Evolutionary conservation across 2,329 filamentous ascomycete genomes (phyloP), one percentile per base, ranked within the genome.

Genomic region (Colletotrichum sp.): DNA sequence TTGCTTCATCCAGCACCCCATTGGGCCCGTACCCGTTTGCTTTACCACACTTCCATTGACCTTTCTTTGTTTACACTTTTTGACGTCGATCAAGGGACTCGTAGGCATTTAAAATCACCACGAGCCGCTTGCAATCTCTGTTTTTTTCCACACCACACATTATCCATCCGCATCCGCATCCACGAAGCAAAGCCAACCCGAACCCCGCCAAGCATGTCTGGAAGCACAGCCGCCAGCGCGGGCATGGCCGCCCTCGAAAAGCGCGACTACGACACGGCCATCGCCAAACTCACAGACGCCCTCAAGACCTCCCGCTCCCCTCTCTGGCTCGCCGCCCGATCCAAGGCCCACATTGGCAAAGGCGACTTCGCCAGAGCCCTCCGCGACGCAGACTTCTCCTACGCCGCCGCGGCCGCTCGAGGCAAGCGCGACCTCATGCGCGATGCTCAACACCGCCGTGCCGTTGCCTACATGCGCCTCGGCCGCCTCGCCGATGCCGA

Each of bases 401-500:
- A 94, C 69, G 85, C 89, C 49, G 85, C 89, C 6, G 94, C 93
- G 4, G 87, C 87, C 30, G 89, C 93, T 77, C 94, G 96, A 55
- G 94, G 91, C 36, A 94, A 93, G 80, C 92, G 94, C 67, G 92
- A 95, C 78, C 89, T 94, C 34, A 95, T 98, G 83, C 89, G 93
- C 62, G 91, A 95, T n/a, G 94, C 95, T 3, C 95, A 98, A 81
- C 92, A 97, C 80, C 92, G 96, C 79, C 92, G 96, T 49, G 94
- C 92, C 7, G 91, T 98, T 15, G 90, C 94, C 13, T 88, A 96
- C 30, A 94, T 92, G 83, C 91, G 93, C 65, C 87, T 96, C 55
- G 91, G 91, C 39, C 89, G 91, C 69, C 95, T 92, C 80, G 95
- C 93, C 5, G 94, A 98, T 84, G 94, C 96, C 1, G 90, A 93